Conservation (phyloP, 768 basidiomycete species). For the Megacollybia marginata region DNA sequence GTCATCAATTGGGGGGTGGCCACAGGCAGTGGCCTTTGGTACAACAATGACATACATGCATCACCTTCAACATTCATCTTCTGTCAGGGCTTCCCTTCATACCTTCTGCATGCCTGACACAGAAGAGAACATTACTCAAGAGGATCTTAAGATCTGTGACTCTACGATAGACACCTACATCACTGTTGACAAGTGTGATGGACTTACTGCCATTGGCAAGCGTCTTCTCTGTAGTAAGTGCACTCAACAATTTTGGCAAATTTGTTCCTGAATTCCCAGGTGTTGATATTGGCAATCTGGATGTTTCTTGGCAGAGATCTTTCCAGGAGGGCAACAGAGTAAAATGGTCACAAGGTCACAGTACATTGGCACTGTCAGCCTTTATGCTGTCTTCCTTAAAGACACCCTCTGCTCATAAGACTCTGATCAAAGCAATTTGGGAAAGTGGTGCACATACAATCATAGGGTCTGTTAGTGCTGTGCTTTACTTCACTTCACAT, state of each 20-base stretch:
- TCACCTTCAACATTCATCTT: neutral
- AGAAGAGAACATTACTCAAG: neutral
- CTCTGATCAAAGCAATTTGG: conserved; percentile 82
- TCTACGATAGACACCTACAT: conserved; percentile 57
- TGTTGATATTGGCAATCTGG: conserved; percentile 36
- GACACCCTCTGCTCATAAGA: conserved; percentile 51
- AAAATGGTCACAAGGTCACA: conserved; percentile 32
- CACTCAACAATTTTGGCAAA: neutral
- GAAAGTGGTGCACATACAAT: conserved; percentile 82
- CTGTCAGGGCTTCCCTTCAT: conserved; percentile 55
- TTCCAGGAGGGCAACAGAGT: conserved; percentile 43
- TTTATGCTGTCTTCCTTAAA: conserved; percentile 78
- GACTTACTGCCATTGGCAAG: conserved; percentile 59
- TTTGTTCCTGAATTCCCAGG: conserved; percentile 22
- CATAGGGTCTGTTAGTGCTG: conserved; percentile 28
- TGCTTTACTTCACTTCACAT: conserved; percentile 1
- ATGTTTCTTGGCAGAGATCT: conserved; percentile 47
- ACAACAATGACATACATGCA: conserved; percentile 7
- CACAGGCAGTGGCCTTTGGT: conserved; percentile 83
- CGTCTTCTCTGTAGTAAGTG: conserved; percentile 49
- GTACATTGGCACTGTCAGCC: conserved; percentile 71
- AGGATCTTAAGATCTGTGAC: conserved; percentile 33
- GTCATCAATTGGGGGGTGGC: conserved; percentile 84
- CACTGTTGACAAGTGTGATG: conserved; percentile 73
- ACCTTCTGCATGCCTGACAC: conserved; percentile 43